Percentiles rank a stretch among this genome's conserved stretches.
Conservation (phyloP, 371 early-diverging fungal species). For the Chytridium lagenaria region DNA sequence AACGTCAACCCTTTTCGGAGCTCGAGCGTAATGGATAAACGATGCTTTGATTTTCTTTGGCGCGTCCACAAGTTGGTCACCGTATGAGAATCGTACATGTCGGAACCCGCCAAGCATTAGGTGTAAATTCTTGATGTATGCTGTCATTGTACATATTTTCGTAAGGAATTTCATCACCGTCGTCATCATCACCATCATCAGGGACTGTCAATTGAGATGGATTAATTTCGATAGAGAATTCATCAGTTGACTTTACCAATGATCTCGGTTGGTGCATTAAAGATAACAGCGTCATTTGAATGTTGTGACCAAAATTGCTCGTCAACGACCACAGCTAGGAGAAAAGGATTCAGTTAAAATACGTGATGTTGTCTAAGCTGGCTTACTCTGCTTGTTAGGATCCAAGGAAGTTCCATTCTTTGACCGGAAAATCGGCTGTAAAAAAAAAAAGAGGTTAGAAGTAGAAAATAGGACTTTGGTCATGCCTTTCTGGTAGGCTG, state of each 20-base stretch:
- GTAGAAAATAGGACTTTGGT: background rate
- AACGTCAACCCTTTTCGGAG: conserved; percentile 94
- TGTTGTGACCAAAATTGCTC: conserved; percentile 43
- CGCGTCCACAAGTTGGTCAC: conserved; percentile 50
- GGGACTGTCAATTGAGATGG: conserved; percentile 8
- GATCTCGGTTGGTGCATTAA: conserved; percentile 13
- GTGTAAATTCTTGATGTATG: background rate
- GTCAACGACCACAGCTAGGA: conserved; percentile 31
- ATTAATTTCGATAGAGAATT: background rate
- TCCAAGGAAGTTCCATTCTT: conserved; percentile 26
- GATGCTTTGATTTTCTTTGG: conserved; percentile 53
- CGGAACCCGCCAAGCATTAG: background rate
- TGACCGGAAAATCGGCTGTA: conserved; percentile 39
- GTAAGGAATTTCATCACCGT: background rate
- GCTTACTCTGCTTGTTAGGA: background rate
- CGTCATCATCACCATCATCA: conserved; percentile 35
- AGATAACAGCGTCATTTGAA: conserved; percentile 29
- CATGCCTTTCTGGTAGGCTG: conserved; percentile 76
- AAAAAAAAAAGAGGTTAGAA: conserved; percentile 3
- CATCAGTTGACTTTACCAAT: conserved; percentile 13
- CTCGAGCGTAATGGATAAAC: conserved; percentile 79
- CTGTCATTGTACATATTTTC: background rate
- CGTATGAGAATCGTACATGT: conserved; percentile 30
- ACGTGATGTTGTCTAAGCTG: conserved; percentile 17
- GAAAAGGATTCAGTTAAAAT: background rate